phyloP scores from a whole-genome alignment of 2,329 filamentous ascomycete genomes.

The Fusarium tricinctum region DNA sequence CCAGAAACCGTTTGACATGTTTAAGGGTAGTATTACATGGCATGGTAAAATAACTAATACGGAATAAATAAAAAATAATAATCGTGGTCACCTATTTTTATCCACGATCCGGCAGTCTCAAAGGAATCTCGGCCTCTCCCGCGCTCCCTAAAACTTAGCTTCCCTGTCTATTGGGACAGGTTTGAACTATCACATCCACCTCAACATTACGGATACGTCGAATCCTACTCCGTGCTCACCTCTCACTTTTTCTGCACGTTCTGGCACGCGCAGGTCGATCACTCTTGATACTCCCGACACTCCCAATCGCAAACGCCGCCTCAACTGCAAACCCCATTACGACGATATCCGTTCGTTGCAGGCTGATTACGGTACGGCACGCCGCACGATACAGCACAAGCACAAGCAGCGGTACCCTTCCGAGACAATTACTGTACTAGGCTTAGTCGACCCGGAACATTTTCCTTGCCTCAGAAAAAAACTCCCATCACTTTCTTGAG shows the following conservation, averaged over 20 bases:
- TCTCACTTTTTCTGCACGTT: conserved; percentile 35
- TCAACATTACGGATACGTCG: background rate
- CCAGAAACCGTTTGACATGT: background rate
- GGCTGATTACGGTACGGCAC: background rate
- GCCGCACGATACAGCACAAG: conserved; percentile 6
- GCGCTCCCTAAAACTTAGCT: conserved; percentile 26
- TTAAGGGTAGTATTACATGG: background rate
- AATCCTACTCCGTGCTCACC: conserved; percentile 27
- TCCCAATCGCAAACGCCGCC: conserved; percentile 20
- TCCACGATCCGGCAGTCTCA: conserved; percentile 19
- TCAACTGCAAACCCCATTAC: conserved; percentile 9
- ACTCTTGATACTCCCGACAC: conserved; percentile 8
- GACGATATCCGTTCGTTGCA: background rate
- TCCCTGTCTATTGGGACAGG: conserved; percentile 5
- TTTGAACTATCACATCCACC: conserved; percentile 7
- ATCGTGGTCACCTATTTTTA: conserved; percentile 4
- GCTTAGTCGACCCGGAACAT: conserved; percentile 27
- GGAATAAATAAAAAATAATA: background rate
- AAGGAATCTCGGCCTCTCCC: conserved; percentile 32
- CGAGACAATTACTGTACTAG: conserved; percentile 21
- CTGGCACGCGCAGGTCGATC: conserved; percentile 32
- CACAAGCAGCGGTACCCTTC: conserved; percentile 14
- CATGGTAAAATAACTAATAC: background rate
- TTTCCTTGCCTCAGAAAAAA: conserved; percentile 32
- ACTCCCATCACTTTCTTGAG: background rate